phyloP scores from a whole-genome alignment of 1,284 basidiomycete genomes.

The Rhizopogon hawkerae region DNA sequence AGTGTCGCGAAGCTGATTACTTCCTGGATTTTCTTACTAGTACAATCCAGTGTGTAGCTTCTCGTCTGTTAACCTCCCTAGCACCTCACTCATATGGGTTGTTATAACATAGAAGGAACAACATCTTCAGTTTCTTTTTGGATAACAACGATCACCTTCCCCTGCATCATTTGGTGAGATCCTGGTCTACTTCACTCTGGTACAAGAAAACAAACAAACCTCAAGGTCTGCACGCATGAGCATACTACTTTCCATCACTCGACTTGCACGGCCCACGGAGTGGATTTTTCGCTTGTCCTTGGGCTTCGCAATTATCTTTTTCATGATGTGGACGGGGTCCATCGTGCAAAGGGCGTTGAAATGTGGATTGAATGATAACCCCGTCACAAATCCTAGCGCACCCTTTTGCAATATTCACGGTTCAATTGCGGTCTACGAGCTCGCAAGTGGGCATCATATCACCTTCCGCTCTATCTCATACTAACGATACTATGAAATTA shows the following conservation, averaged over 20 bases:
- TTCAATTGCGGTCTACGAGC: conserved; percentile 4
- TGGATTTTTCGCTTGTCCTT: neutral
- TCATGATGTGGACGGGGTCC: conserved; percentile 17
- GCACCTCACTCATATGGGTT: neutral
- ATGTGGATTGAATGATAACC: neutral
- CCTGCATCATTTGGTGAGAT: conserved; percentile 9
- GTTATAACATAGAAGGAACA: neutral
- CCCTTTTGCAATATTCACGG: neutral
- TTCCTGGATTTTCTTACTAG: conserved; percentile 10
- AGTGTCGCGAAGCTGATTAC: conserved; percentile 10
- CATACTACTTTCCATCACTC: conserved; percentile 12
- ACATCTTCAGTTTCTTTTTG: neutral
- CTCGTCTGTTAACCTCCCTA: neutral
- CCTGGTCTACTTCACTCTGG: neutral
- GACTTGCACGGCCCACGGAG: conserved; percentile 4
- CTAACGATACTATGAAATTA: neutral
- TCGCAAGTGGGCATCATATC: neutral
- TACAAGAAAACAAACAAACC: neutral
- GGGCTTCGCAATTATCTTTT: conserved; percentile 5
- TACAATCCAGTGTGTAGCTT: conserved; percentile 7
- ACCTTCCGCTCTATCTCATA: conserved; percentile 10
- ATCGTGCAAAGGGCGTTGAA: conserved; percentile 10
- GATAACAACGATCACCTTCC: neutral
- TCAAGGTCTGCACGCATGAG: conserved; percentile 25
- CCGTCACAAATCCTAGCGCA: neutral